Conservation (phyloP, 495 filamentous ascomycete genomes). For the Penicillium longicatenatum region DNA sequence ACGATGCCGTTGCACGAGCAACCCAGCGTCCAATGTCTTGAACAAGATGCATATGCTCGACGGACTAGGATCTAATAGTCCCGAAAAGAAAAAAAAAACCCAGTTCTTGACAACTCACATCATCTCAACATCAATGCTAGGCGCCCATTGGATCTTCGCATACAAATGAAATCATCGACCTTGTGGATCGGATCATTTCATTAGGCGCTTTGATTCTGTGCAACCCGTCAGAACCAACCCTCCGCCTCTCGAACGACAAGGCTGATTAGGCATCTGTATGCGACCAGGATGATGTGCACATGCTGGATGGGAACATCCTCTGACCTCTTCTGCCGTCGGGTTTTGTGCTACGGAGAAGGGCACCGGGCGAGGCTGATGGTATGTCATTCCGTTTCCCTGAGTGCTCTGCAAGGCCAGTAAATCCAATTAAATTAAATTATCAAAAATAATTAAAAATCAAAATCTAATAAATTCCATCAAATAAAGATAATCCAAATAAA, state of each 20-base stretch:
- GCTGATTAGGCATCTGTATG: background rate
- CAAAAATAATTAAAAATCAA: too few species aligned
- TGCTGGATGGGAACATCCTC: background rate
- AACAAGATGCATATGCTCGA: constrained; percentile 5
- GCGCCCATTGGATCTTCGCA: background rate
- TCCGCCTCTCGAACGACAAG: background rate
- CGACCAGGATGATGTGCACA: background rate
- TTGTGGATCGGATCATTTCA: constrained; percentile 2
- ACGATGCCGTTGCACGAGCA: constrained; percentile 20
- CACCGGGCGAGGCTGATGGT: background rate
- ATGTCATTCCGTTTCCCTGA: too few species aligned
- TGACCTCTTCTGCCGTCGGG: constrained; percentile 14
- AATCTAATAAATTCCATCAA: too few species aligned
- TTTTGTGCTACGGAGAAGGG: constrained; percentile 23
- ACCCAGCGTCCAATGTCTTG: constrained; percentile 18
- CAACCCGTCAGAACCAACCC: background rate
- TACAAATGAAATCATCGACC: background rate
- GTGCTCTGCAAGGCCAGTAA: too few species aligned
- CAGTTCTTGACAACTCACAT: background rate
- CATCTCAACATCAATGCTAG: background rate
- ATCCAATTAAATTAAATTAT: too few species aligned
- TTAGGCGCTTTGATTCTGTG: constrained; percentile 1
- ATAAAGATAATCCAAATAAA: too few species aligned
- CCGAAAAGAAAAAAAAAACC: background rate
- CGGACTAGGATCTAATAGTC: constrained; percentile 6